Percentiles rank a stretch among this genome's conserved stretches.
Evolutionary conservation across 1,284 basidiomycete species (phyloP).

Genomic region (Chalciporus sp.): DNA sequence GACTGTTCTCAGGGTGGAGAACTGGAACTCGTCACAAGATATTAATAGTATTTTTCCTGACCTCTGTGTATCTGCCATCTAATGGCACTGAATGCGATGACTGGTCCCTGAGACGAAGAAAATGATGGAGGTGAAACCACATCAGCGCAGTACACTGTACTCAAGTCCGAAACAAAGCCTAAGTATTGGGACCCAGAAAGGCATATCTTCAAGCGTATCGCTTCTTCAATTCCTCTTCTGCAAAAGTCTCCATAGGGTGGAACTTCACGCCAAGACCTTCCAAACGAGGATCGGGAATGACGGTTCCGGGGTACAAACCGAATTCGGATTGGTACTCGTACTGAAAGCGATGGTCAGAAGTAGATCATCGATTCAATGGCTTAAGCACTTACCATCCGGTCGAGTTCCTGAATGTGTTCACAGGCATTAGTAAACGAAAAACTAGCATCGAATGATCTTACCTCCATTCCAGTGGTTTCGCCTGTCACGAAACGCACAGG

Average conservation of each 20-base stretch:
- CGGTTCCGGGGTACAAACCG: slow-evolving; percentile 19
- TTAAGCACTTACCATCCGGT: slow-evolving; percentile 31
- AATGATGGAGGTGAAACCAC: too few relatives aligned
- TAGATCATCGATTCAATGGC: not conserved
- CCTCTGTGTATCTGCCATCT: too few relatives aligned
- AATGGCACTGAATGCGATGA: too few relatives aligned
- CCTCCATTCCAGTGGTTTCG: slow-evolving; percentile 20
- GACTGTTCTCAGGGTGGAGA: too few relatives aligned
- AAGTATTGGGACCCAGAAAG: too few relatives aligned
- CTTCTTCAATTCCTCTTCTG: slow-evolving; percentile 24
- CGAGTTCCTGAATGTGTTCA: slow-evolving; percentile 22
- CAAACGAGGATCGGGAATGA: slow-evolving; percentile 32
- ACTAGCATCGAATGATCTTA: slow-evolving; percentile 1
- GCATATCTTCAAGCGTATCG: slow-evolving; percentile 15
- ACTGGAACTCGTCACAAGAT: too few relatives aligned
- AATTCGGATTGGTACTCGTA: slow-evolving; percentile 29
- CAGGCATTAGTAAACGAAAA: not conserved
- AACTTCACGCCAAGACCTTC: slow-evolving; percentile 33
- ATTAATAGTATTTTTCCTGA: too few relatives aligned
- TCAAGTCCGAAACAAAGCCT: too few relatives aligned
- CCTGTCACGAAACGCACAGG: slow-evolving; percentile 26
- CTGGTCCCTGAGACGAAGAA: too few relatives aligned
- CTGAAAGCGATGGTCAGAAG: slow-evolving; percentile 11
- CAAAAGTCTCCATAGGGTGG: slow-evolving; percentile 25
- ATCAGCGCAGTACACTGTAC: too few relatives aligned